These are phyloP conservation scores for Pythium guiyangense DNA, from an alignment of 352 stramenopile genomes.

Conservation along the genomic window DNA sequence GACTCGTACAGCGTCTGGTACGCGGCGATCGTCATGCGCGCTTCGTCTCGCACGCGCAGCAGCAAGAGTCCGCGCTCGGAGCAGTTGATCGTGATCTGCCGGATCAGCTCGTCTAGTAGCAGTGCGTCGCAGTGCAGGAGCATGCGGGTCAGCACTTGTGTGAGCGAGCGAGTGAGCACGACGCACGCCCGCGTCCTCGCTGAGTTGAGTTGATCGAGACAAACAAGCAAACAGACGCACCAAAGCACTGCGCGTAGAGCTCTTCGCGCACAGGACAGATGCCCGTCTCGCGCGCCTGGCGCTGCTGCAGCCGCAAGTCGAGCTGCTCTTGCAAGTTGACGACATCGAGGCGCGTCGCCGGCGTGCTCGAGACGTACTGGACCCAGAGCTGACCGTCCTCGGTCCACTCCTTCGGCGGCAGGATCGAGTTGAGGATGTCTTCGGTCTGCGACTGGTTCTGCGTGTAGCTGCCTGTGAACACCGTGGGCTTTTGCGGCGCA, in stretches of 20 bases:
- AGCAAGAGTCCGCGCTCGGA: slow-evolving; percentile 87
- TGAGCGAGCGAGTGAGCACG: background rate
- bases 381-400: slow-evolving; percentile 93
- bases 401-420: too few relatives aligned
- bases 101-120: slow-evolving; percentile 83
- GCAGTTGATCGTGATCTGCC: slow-evolving; percentile 93
- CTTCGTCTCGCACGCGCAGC: slow-evolving; percentile 88
- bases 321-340: slow-evolving; percentile 90
- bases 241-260: slow-evolving; percentile 92
- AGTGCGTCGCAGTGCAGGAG: background rate
- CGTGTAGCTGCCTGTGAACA: slow-evolving; percentile 58
- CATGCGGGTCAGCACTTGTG: background rate
- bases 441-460: slow-evolving; percentile 72
- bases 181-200: background rate
- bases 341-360: slow-evolving; percentile 89
- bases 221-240: slow-evolving; percentile 17
- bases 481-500: slow-evolving; percentile 34
- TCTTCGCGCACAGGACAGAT: slow-evolving; percentile 92
- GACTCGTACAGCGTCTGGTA: slow-evolving; percentile 93
- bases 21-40: slow-evolving; percentile 89
- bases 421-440: too few relatives aligned
- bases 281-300: slow-evolving; percentile 89
- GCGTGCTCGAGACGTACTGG: slow-evolving; percentile 91
- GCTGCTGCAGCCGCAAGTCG: slow-evolving; percentile 88
- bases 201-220: background rate